Percentiles rank a stretch among this genome's conserved stretches.
phyloP scores from a whole-genome alignment of 2,329 filamentous ascomycete genomes.

The Cladosporium halotolerans region DNA sequence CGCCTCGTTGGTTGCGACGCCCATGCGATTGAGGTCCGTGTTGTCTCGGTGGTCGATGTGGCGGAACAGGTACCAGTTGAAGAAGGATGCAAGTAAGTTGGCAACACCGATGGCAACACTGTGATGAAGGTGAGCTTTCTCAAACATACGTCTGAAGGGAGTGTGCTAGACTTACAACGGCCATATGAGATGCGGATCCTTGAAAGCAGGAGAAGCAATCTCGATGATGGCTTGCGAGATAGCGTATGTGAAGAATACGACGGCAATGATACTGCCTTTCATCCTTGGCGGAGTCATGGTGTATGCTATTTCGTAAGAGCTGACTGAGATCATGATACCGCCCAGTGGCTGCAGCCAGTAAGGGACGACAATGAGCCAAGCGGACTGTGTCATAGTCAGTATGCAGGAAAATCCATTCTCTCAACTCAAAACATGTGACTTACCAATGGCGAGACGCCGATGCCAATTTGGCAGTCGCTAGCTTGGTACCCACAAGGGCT shows the following conservation, averaged over 20 bases:
- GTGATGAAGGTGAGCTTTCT: no score
- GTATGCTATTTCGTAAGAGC: slow-evolving; percentile 39
- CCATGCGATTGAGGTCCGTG: no score
- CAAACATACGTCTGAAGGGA: no score
- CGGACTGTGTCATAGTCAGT: not conserved
- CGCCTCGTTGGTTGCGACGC: no score
- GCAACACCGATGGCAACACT: slow-evolving; percentile 2
- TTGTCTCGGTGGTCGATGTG: not conserved
- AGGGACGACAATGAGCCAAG: no score
- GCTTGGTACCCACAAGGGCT: slow-evolving; percentile 42
- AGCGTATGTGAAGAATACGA: slow-evolving; percentile 38
- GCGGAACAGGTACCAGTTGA: slow-evolving; percentile 2
- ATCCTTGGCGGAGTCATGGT: slow-evolving; percentile 38
- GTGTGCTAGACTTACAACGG: no score
- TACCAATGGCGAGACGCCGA: slow-evolving; percentile 11
- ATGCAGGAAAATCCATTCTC: not conserved
- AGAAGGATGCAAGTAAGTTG: slow-evolving; percentile 2
- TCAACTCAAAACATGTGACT: no score
- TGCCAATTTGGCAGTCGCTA: slow-evolving; percentile 16
- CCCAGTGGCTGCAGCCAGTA: slow-evolving; percentile 30
- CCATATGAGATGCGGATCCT: slow-evolving; percentile 44
- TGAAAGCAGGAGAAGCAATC: slow-evolving; percentile 38
- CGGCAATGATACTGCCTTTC: slow-evolving; percentile 37
- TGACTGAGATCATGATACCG: slow-evolving; percentile 1
- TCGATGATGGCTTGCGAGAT: slow-evolving; percentile 37